phyloP scores from a whole-genome alignment of 805 yeast genomes.

The Candida argentea region DNA sequence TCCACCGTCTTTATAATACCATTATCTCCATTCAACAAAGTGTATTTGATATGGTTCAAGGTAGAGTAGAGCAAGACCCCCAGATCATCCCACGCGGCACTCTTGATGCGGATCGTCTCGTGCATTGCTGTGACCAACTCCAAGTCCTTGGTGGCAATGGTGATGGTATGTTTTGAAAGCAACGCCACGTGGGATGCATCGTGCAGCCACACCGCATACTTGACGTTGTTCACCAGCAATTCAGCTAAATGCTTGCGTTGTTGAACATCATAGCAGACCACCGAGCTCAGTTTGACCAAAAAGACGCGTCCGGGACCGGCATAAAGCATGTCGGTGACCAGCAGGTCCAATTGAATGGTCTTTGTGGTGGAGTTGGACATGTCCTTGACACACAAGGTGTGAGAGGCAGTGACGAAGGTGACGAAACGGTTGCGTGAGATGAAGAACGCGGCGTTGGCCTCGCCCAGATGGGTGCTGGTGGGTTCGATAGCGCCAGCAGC shows the following conservation, averaged over 20 bases:
- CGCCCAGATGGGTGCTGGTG: conserved; percentile 65
- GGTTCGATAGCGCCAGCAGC: conserved; percentile 94
- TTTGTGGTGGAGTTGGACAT: conserved; percentile 76
- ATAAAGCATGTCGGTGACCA: conserved; percentile 60
- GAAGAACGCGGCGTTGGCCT: conserved; percentile 78
- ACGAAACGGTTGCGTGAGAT: conserved; percentile 94
- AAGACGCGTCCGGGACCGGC: conserved; percentile 82
- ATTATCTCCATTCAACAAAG: conserved; percentile 84
- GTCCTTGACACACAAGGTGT: conserved; percentile 74
- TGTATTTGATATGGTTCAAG: conserved; percentile 89
- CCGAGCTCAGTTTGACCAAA: conserved; percentile 60
- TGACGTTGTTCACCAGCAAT: conserved; percentile 63
- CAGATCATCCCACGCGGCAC: conserved; percentile 95
- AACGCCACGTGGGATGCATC: conserved; percentile 85
- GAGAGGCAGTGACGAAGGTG: conserved; percentile 54
- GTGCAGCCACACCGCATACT: conserved; percentile 80
- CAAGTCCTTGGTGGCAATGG: conserved; percentile 72
- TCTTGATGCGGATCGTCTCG: conserved; percentile 92
- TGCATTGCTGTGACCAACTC: conserved; percentile 77
- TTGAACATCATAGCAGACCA: conserved; percentile 83
- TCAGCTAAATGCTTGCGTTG: conserved; percentile 74
- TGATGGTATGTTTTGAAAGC: conserved; percentile 84
- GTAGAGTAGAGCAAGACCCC: conserved; percentile 91
- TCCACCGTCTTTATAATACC: conserved; percentile 92
- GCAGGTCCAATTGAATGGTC: conserved; percentile 56